These are phyloP conservation scores for Plasmodium vivax DNA, from an alignment of 169 alveolate genomes.

Conservation along the genomic window DNA sequence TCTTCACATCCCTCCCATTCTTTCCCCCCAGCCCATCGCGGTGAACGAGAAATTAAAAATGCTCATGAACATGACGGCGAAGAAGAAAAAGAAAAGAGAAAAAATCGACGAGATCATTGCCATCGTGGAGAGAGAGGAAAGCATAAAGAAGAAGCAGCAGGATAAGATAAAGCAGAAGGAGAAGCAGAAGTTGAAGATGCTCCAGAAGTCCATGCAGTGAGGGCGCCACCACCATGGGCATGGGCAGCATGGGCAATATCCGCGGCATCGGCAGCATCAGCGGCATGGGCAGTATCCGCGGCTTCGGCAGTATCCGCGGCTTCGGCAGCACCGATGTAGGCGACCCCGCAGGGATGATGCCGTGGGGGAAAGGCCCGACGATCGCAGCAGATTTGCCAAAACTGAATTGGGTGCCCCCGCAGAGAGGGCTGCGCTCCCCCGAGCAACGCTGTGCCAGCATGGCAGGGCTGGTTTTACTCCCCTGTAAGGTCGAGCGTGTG, in stretches of 20 bases:
- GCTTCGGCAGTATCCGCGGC: not conserved
- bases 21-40: not conserved
- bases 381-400: not conserved
- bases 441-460: not conserved
- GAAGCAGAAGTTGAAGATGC: conserved; percentile 45
- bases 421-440: not conserved
- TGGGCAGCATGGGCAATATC: not conserved
- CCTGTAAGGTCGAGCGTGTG: not conserved
- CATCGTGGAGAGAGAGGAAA: conserved; percentile 54
- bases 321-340: not conserved
- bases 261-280: no score
- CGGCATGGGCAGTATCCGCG: no score
- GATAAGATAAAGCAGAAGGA: conserved; percentile 33
- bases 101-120: conserved; percentile 57
- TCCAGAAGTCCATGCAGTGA: conserved; percentile 7
- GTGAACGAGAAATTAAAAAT: conserved; percentile 49
- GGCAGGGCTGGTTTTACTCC: not conserved
- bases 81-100: conserved; percentile 36
- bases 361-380: not conserved
- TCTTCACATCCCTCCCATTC: not conserved
- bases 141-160: conserved; percentile 26
- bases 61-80: not conserved
- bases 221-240: not conserved
- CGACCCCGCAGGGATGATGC: not conserved
- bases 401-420: not conserved